Evolutionary conservation across 1,284 basidiomycete genomes (phyloP), one percentile per base, ranked within the genome.

Genomic region (Sanguinoderma infundibulare): DNA sequence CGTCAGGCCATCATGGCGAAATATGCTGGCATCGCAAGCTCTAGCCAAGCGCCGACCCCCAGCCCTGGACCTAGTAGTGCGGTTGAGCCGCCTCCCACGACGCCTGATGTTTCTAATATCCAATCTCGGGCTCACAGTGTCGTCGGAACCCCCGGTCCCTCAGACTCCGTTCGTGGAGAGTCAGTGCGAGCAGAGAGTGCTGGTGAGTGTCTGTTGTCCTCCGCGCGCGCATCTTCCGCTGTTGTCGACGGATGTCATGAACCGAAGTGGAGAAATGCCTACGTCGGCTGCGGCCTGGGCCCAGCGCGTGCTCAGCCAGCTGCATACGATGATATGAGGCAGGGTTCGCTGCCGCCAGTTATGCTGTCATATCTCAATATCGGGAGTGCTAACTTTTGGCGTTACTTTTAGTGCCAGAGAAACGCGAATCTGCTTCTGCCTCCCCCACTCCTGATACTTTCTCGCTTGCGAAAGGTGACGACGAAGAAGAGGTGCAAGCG

Each of bases 1-100:
- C 87, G 95, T 40, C 88, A 89, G 67, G 94, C 92, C 24, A 95
- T 98, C 57, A 79, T 95, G 62, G 94, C 94, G 59, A 95, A 93
- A 75, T 92, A 95, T 75, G 72, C 80, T 9, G 83, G 84, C 22
- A 74, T 79, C 44, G 71, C 80, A 57, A 85, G 82, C 67, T 73
- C 75, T 39, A 71, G 65, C 51, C 73, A 74, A 56, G 75, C 77
- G 52, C 75, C 78, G 64, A 86, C 83, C 62, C 79, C 82, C 28
- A 85, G 83, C 67, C 83, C 84, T 50, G 84, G 82, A 73, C 82
- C 83, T 76, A 87, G 84, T 73, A 89, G 87, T 87, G 87, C 87
- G 83, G 86, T 86, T 70, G 83, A 83, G 68, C 86, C 86, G 83
- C 86, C 87, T 83, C 80, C 79, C 73, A 73, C 78, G 74, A 75